Percentiles rank a stretch among this genome's conserved stretches.
phyloP scores from a whole-genome alignment of 345 rosid genomes.

The Salix caprea region DNA sequence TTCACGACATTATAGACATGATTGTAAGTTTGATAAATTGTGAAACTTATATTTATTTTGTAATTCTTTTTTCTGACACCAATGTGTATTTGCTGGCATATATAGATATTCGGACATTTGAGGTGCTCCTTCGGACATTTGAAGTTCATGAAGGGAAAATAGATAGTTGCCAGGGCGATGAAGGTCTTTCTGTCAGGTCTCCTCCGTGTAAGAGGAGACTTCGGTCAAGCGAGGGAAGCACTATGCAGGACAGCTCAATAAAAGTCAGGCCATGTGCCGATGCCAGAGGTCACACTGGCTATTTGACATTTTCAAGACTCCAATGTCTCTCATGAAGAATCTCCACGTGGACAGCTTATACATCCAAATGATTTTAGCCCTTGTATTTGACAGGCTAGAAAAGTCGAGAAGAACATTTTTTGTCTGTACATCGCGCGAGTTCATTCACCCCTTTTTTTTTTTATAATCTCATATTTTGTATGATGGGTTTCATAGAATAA shows the following conservation, averaged over 20 bases:
- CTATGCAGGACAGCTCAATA: slow-evolving; percentile 25
- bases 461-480: no score
- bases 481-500: no score
- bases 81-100: slow-evolving; percentile 15
- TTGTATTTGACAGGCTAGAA: not conserved
- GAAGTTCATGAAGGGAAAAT: slow-evolving; percentile 72
- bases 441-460: no score
- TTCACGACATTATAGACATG: no score
- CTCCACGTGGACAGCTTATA: no score
- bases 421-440: accelerated
- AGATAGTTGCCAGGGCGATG: slow-evolving; percentile 28
- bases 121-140: slow-evolving; percentile 73
- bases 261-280: slow-evolving; percentile 80
- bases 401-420: not conserved
- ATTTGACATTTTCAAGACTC: slow-evolving; percentile 85
- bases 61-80: not conserved
- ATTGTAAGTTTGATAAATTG: no score
- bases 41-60: no score
- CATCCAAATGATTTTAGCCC: not conserved
- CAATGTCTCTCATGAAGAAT: slow-evolving; percentile 41
- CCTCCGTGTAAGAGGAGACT: slow-evolving; percentile 78
- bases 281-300: slow-evolving; percentile 92
- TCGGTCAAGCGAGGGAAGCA: slow-evolving; percentile 36
- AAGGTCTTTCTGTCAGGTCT: slow-evolving; percentile 27
- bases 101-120: slow-evolving; percentile 79